Evolutionary conservation across 768 basidiomycete genomes (phyloP).

Genomic region (Artomyces pyxidatus): DNA sequence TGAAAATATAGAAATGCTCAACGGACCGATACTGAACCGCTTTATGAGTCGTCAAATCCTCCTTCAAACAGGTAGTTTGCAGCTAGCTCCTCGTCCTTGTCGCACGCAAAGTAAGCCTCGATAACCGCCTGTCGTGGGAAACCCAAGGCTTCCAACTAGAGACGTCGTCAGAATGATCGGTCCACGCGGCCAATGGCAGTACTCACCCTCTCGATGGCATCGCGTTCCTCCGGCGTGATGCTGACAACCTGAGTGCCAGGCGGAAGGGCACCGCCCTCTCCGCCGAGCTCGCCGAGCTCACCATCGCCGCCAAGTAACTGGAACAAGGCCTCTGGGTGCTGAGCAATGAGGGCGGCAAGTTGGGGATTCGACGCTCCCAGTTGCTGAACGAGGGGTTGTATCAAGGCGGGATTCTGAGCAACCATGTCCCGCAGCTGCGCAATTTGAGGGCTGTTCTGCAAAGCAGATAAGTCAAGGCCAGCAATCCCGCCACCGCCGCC

Average conservation of each 20-base stretch:
- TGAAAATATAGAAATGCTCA: background rate
- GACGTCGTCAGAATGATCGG: background rate
- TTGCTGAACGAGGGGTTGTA: constrained; percentile 82
- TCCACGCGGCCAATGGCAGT: background rate
- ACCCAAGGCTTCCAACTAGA: constrained; percentile 80
- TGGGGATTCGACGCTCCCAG: constrained; percentile 67
- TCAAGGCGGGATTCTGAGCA: constrained; percentile 63
- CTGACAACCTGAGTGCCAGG: constrained; percentile 59
- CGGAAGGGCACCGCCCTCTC: constrained; percentile 26
- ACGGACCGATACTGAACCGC: background rate
- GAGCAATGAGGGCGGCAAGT: constrained; percentile 57
- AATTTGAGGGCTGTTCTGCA: constrained; percentile 59
- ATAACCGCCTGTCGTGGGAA: constrained; percentile 77
- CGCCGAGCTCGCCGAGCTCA: constrained; percentile 32
- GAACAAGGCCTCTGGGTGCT: constrained; percentile 64
- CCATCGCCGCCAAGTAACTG: constrained; percentile 46
- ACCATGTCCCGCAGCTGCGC: constrained; percentile 67
- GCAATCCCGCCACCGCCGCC: constrained; percentile 29
- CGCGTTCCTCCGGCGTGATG: constrained; percentile 81
- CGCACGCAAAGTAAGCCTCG: constrained; percentile 91
- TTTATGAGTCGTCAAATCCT: constrained; percentile 42
- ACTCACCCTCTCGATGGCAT: constrained; percentile 83
- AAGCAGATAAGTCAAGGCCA: constrained; percentile 39
- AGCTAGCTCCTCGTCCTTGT: constrained; percentile 94
- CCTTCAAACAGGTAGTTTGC: constrained; percentile 89